Conservation (phyloP, 495 filamentous ascomycete genomes). For the Talaromyces liani region DNA sequence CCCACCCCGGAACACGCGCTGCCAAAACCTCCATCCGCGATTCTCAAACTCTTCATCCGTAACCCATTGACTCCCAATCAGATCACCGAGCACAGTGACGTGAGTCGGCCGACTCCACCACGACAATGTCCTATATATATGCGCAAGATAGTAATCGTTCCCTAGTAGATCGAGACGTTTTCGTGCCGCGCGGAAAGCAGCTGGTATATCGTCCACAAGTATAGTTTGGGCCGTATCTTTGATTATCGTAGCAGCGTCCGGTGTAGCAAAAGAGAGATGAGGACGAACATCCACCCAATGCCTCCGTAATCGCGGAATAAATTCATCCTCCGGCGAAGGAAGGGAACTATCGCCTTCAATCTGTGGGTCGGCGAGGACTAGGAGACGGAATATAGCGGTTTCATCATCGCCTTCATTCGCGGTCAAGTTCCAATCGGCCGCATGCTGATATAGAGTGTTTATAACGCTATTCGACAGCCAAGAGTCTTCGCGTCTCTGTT, state of each 20-base stretch:
- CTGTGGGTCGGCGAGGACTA: constrained; percentile 89
- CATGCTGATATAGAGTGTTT: constrained; percentile 43
- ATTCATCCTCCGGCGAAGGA: constrained; percentile 48
- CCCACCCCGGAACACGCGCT: constrained; percentile 64
- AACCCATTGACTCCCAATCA: constrained; percentile 97
- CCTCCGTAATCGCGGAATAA: constrained; percentile 49
- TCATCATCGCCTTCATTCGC: constrained; percentile 4
- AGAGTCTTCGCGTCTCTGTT: not conserved
- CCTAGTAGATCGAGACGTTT: constrained; percentile 84
- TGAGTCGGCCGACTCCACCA: constrained; percentile 83
- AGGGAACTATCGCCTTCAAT: constrained; percentile 89
- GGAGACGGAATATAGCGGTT: constrained; percentile 67
- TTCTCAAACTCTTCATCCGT: constrained; percentile 70
- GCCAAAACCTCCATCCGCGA: constrained; percentile 72
- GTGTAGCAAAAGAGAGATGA: constrained; percentile 15
- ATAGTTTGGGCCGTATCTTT: constrained; percentile 37
- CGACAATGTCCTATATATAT: constrained; percentile 78
- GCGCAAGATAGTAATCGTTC: constrained; percentile 91
- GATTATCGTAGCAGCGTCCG: constrained; percentile 20
- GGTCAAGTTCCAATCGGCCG: constrained; percentile 16
- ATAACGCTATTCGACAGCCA: constrained; percentile 24
- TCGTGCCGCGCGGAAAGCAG: constrained; percentile 50
- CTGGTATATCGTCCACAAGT: constrained; percentile 56
- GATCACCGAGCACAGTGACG: constrained; percentile 80
- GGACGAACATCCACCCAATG: constrained; percentile 43